A percentile compares a stretch with the other conserved stretches of the same genome.
phyloP scores from a whole-genome alignment of 2,329 filamentous ascomycete species.

The Colletotrichum eleusines region DNA sequence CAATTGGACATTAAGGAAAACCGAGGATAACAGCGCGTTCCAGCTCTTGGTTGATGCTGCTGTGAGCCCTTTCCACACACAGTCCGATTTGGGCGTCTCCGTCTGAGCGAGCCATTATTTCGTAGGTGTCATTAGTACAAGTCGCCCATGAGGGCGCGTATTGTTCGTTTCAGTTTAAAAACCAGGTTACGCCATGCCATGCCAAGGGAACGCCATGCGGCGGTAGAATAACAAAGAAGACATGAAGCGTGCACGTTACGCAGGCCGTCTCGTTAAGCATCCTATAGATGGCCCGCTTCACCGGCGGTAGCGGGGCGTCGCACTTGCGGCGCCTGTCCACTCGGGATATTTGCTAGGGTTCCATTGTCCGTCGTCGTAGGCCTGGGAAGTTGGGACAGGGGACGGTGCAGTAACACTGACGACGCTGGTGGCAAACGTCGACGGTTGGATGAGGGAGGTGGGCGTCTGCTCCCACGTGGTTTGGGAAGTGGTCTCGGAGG shows the following conservation, averaged over 20 bases:
- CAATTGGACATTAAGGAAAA: slow-evolving; percentile 36
- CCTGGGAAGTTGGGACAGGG: slow-evolving; percentile 44
- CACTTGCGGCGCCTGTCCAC: slow-evolving; percentile 55
- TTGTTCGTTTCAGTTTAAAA: background rate
- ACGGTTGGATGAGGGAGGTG: slow-evolving; percentile 23
- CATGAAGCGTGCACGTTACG: background rate
- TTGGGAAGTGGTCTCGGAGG: slow-evolving; percentile 41
- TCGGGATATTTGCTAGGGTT: slow-evolving; percentile 58
- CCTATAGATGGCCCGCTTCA: background rate
- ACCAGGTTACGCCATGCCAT: slow-evolving; percentile 13
- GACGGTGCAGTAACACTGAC: slow-evolving; percentile 39
- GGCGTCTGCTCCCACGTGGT: slow-evolving; percentile 39
- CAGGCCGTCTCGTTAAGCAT: background rate
- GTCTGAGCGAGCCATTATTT: slow-evolving; percentile 35
- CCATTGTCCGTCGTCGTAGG: slow-evolving; percentile 59
- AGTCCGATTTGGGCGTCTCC: background rate
- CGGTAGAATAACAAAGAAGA: background rate
- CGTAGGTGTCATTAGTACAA: slow-evolving; percentile 24
- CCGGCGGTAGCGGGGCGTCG: slow-evolving; percentile 36
- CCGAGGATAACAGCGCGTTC: slow-evolving; percentile 47
- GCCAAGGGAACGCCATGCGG: background rate
- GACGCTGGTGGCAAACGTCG: slow-evolving; percentile 42
- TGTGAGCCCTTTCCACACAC: slow-evolving; percentile 27
- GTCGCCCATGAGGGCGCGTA: background rate
- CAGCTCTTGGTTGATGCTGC: slow-evolving; percentile 56